phyloP scores from a whole-genome alignment of 805 yeast species.

The Hanseniaspora singularis region DNA sequence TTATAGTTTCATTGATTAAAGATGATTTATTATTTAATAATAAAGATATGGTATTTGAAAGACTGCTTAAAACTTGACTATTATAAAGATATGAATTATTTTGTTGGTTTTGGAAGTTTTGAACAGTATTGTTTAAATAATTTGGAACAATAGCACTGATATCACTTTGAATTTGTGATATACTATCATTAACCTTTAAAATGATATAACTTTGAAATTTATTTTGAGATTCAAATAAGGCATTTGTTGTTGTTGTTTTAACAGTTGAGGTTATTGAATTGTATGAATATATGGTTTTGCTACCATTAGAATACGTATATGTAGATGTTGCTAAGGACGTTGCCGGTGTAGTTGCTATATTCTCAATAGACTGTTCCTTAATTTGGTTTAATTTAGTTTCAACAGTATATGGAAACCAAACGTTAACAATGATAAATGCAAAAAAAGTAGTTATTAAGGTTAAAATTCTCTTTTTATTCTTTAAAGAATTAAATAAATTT shows the following conservation, averaged over 20 bases:
- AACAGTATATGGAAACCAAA: conserved; percentile 1
- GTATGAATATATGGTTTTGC: background rate
- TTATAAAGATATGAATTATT: background rate
- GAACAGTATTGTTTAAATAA: background rate
- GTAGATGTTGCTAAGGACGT: too few species aligned
- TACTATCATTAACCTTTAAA: background rate
- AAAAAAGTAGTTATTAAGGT: background rate
- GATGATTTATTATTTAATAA: background rate
- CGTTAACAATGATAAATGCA: background rate
- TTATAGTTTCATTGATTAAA: background rate
- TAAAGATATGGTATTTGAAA: background rate
- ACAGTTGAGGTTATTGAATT: background rate
- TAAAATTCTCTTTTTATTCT: too few species aligned
- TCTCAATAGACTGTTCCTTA: too few species aligned
- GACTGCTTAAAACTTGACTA: background rate
- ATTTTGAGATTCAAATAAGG: background rate
- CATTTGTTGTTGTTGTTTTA: background rate
- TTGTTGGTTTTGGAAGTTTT: background rate
- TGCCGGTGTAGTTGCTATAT: too few species aligned
- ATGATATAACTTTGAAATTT: background rate
- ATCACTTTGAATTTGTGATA: background rate
- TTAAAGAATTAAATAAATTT: too few species aligned
- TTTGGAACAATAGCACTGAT: background rate
- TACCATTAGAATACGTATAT: too few species aligned
- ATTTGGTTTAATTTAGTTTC: background rate